Conservation (phyloP, 1,284 basidiomycete genomes). For the Anthracocystis panici-leucophaei region DNA sequence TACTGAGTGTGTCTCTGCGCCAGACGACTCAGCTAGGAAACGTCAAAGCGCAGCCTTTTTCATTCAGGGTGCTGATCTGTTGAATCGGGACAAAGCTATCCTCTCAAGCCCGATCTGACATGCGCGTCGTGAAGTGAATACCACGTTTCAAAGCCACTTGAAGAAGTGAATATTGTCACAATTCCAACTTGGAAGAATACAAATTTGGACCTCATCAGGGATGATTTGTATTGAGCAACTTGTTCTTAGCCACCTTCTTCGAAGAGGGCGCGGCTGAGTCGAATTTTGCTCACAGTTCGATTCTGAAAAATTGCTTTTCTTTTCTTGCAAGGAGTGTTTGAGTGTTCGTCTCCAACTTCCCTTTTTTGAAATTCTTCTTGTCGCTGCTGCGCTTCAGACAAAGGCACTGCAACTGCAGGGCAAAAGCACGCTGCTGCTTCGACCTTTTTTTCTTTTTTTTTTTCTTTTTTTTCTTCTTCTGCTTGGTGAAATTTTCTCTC, state of each 20-base stretch:
- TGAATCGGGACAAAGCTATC: neutral
- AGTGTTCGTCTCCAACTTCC: slow-evolving; percentile 5
- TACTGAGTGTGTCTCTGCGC: too few species aligned
- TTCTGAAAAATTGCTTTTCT: slow-evolving; percentile 3
- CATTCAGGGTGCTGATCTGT: neutral
- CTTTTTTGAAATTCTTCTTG: slow-evolving; percentile 6
- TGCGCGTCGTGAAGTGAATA: slow-evolving; percentile 1
- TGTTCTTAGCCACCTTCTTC: neutral
- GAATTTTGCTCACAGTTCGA: slow-evolving; percentile 2
- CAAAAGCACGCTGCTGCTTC: slow-evolving; percentile 1
- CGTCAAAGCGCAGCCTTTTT: neutral
- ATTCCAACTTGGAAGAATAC: neutral
- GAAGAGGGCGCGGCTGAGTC: slow-evolving; percentile 18
- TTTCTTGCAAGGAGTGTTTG: neutral
- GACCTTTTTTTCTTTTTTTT: slow-evolving; percentile 8
- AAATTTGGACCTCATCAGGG: neutral
- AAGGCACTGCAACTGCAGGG: neutral
- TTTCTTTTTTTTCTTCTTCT: slow-evolving; percentile 6
- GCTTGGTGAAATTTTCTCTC: slow-evolving; percentile 5
- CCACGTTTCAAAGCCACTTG: slow-evolving; percentile 2
- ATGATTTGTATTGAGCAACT: neutral
- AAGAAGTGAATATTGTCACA: slow-evolving; percentile 5
- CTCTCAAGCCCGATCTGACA: neutral
- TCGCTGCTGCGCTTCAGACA: neutral
- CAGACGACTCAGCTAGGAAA: slow-evolving; percentile 7